A percentile compares a stretch with the other conserved stretches of the same genome.
These are phyloP conservation scores for Fagus crenata DNA, from an alignment of 306 rosid genomes.

Conservation along the genomic window DNA sequence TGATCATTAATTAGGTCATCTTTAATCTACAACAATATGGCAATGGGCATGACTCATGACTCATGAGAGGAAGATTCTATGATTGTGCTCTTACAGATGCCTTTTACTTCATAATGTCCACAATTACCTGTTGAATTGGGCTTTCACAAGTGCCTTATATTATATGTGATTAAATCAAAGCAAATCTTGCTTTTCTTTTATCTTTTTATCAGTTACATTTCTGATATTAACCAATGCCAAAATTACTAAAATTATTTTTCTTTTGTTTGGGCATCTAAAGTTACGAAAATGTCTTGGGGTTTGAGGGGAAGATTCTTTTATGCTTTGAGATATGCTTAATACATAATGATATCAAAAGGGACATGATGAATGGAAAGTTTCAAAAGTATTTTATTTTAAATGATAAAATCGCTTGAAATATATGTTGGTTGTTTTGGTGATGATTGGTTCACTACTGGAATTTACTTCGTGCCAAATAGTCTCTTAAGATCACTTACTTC, in stretches of 20 bases:
- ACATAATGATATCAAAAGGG: slow-evolving; percentile 27
- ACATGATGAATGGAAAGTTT: background rate
- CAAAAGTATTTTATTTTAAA: background rate
- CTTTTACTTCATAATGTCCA: slow-evolving; percentile 5
- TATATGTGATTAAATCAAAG: slow-evolving; percentile 3
- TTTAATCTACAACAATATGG: background rate
- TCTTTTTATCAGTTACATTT: background rate
- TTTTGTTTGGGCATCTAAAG: too few relatives aligned
- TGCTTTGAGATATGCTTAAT: slow-evolving; percentile 51
- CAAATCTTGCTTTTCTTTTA: background rate
- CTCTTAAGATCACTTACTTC: background rate
- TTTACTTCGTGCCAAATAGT: background rate
- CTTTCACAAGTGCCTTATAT: background rate
- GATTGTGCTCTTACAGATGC: slow-evolving; percentile 6
- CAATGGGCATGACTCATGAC: too few relatives aligned
- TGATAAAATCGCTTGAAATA: background rate
- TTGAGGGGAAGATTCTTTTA: slow-evolving; percentile 45
- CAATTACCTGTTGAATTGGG: background rate
- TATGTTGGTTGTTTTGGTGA: background rate
- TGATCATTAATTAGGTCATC: background rate
- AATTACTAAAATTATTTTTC: too few relatives aligned
- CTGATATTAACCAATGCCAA: background rate
- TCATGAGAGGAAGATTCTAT: slow-evolving; percentile 12
- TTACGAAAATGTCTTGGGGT: background rate
- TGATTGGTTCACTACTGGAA: background rate